A percentile compares a stretch with the other conserved stretches of the same genome.
phyloP scores from a whole-genome alignment of 2,329 filamentous ascomycete genomes.

The Acephala macrosclerotiorum region DNA sequence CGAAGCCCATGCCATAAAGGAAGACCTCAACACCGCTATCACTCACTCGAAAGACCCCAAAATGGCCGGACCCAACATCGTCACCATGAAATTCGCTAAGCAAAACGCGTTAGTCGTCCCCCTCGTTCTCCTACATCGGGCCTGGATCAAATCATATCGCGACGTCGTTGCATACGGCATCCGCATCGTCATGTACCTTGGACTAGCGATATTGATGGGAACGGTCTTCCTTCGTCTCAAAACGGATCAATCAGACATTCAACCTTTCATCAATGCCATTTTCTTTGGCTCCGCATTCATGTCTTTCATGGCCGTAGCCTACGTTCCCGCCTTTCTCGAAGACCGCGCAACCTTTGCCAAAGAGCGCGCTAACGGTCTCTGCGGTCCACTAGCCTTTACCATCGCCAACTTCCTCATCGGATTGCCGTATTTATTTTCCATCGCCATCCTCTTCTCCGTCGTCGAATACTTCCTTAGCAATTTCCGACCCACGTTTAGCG shows the following conservation, averaged over 20 bases:
- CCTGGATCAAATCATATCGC: constrained; percentile 83
- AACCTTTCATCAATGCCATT: constrained; percentile 83
- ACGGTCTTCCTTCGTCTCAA: constrained; percentile 82
- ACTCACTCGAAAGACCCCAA: too few relatives aligned
- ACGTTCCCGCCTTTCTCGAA: constrained; percentile 84
- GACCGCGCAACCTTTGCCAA: constrained; percentile 77
- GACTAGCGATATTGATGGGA: constrained; percentile 84
- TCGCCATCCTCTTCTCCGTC: constrained; percentile 76
- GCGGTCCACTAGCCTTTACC: constrained; percentile 76
- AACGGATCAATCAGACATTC: constrained; percentile 74
- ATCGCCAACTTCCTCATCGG: constrained; percentile 84
- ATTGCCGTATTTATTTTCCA: constrained; percentile 76
- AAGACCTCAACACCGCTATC: too few relatives aligned
- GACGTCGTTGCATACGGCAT: constrained; percentile 87
- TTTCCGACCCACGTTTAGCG: constrained; percentile 68
- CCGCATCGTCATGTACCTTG: constrained; percentile 81
- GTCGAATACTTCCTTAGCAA: constrained; percentile 83
- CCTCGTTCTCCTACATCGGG: constrained; percentile 75
- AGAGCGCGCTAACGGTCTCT: constrained; percentile 83
- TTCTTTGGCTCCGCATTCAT: constrained; percentile 79
- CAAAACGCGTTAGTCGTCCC: constrained; percentile 52
- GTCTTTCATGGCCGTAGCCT: constrained; percentile 85
- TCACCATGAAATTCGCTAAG: constrained; percentile 37
- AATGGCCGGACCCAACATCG: constrained; percentile 54
- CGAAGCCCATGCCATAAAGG: too few relatives aligned